Evolutionary conservation across 306 rosid genomes (phyloP), one percentile per base, ranked within the genome.

Genomic region (Prosopis cineraria): DNA sequence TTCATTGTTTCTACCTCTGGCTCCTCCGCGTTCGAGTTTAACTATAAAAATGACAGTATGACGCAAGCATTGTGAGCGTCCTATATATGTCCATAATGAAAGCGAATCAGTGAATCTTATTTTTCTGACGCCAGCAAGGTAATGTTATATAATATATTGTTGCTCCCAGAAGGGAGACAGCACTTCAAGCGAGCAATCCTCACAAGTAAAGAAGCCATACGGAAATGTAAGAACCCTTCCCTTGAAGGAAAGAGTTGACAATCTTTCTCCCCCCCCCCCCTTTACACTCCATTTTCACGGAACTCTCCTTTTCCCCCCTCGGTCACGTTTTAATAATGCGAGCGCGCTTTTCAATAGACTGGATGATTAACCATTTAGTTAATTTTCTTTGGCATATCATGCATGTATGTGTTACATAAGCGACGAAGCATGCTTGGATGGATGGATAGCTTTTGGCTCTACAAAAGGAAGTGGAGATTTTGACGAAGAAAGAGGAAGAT

Each of bases 1-100:
- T 44, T 27, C n/a, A 27, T 20, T 44, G 73, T 33, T 68, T 13
- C 22, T 27, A 14, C 19, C 27, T 20, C 52, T 48, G 30, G 66
- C 16, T 66, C 27, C 33, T 13, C 27, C 16, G 22, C 0, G 11
- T 29, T 39, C 69, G 17, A 16, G 20, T 53, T 27, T 27, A 29
- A 10, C 34, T 44, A 29, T 48, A 30, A 70, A 47, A 9, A 30
- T 47, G 37, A 30, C 60, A 16, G 41, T 62, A 44, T 68, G 52
- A 68, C 55, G 75, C 60, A n/a, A 30, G 75, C 72, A 39, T 65
- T 12, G 25, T n/a, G 40, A 69, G 62, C 31, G 31, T 24, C 62
- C 27, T 77, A 24, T 33, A 20, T 8, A 7, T 20, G 11, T 17
- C 44, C 24, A 48, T 40, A 29, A 25, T n/a, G 64, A 31, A 10